Percentiles rank a stretch among this genome's conserved stretches.
Conservation (phyloP, 2,329 filamentous ascomycete species). For the Massarina eburnea region DNA sequence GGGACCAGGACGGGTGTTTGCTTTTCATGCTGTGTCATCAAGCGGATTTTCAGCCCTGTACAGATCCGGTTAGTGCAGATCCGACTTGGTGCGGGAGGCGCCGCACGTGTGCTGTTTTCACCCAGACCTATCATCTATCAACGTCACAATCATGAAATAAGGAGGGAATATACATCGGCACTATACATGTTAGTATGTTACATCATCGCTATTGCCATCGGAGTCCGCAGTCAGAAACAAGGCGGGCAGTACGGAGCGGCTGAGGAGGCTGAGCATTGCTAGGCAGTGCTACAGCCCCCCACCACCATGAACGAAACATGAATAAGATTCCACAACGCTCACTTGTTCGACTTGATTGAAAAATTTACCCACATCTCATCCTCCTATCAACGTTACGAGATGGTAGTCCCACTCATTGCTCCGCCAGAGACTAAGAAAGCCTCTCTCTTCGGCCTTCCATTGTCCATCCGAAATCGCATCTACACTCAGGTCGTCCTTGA, state of each 20-base stretch:
- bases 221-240: not conserved
- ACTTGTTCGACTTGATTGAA: not conserved
- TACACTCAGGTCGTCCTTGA: slow-evolving; percentile 1
- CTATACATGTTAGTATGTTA: no score
- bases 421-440: not conserved
- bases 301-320: not conserved
- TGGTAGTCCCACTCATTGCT: not conserved
- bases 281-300: not conserved
- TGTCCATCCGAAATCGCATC: slow-evolving; percentile 1
- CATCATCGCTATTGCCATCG: not conserved
- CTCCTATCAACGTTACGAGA: not conserved
- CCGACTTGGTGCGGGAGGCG: not conserved
- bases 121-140: not conserved
- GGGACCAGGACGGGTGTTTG: not conserved
- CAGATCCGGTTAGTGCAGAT: not conserved
- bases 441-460: not conserved
- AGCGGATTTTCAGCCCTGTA: not conserved
- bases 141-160: not conserved
- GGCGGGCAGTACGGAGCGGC: not conserved
- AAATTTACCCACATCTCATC: not conserved
- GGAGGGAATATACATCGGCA: no score
- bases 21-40: not conserved
- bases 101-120: not conserved
- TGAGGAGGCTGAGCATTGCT: not conserved
- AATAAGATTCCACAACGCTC: not conserved